Conservation (phyloP, 1,139 yeast species). For the Lodderomyces margitis region DNA sequence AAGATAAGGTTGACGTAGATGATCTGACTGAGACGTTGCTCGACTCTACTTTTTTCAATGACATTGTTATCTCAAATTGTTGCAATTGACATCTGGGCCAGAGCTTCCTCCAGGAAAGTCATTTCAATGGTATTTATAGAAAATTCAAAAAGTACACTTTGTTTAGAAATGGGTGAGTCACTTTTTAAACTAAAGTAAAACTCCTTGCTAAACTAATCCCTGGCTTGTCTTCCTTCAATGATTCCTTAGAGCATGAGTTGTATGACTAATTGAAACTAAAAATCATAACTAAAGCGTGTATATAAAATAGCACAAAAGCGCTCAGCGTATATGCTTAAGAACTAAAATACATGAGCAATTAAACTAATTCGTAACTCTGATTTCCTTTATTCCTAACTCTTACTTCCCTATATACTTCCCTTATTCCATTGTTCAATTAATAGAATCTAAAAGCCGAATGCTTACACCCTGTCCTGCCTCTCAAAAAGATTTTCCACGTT, state of each 20-base stretch:
- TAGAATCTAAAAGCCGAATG: not conserved
- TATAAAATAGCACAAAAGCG: not conserved
- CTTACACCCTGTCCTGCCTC: constrained; percentile 2
- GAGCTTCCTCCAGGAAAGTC: too few relatives aligned
- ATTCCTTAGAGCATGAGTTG: too few relatives aligned
- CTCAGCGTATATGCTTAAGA: not conserved
- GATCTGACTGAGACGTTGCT: constrained; percentile 12
- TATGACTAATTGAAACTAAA: too few relatives aligned
- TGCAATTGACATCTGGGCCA: too few relatives aligned
- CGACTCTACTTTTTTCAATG: constrained; percentile 14
- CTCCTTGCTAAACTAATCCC: too few relatives aligned
- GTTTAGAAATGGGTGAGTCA: too few relatives aligned
- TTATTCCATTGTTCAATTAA: not conserved
- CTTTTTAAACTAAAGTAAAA: too few relatives aligned
- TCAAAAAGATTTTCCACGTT: constrained; percentile 12
- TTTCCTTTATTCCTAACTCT: not conserved
- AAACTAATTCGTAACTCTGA: not conserved
- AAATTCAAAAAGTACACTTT: too few relatives aligned
- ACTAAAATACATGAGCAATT: too few relatives aligned
- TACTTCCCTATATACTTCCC: not conserved
- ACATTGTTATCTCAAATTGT: constrained; percentile 9
- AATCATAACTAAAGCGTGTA: too few relatives aligned
- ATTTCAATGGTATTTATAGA: too few relatives aligned
- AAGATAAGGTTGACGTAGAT: constrained; percentile 12
- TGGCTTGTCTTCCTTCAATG: too few relatives aligned